Conservation (phyloP, 2,329 filamentous ascomycete genomes). For the Zymoseptoria tritici region DNA sequence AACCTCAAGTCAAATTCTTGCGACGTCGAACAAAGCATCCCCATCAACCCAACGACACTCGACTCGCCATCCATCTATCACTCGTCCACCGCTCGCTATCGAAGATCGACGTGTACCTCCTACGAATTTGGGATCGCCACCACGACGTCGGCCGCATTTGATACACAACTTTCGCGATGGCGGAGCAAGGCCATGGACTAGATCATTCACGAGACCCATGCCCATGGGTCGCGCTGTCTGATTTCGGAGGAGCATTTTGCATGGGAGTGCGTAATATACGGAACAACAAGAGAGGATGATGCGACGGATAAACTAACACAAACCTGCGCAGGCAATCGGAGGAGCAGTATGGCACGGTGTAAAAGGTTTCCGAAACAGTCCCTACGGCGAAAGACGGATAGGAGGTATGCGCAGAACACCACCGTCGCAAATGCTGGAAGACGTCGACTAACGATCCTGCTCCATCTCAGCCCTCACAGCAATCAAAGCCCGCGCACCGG, state of each 20-base stretch:
- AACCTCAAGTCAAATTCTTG: not conserved
- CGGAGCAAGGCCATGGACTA: constrained; percentile 41
- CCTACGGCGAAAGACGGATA: constrained; percentile 87
- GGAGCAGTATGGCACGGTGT: constrained; percentile 87
- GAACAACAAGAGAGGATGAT: not conserved
- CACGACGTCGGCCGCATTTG: not conserved
- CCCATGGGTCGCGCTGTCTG: constrained; percentile 91
- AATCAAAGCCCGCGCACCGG: constrained; percentile 93
- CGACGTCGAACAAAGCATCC: not conserved
- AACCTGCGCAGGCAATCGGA: constrained; percentile 26
- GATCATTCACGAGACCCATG: constrained; percentile 97
- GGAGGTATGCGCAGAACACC: constrained; percentile 46
- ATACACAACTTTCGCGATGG: constrained; percentile 15
- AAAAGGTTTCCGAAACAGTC: constrained; percentile 55
- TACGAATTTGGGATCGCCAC: not conserved
- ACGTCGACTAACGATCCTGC: not conserved
- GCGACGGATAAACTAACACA: not conserved
- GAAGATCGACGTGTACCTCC: not conserved
- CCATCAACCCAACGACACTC: not conserved
- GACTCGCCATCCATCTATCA: not conserved
- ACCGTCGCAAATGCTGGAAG: not conserved
- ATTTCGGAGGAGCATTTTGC: constrained; percentile 93
- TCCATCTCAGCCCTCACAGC: constrained; percentile 63
- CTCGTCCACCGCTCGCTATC: not conserved
- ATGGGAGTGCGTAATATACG: constrained; percentile 68